Evolutionary conservation across 257 asterid genomes (phyloP).

Genomic region (Paulownia fortunei): DNA sequence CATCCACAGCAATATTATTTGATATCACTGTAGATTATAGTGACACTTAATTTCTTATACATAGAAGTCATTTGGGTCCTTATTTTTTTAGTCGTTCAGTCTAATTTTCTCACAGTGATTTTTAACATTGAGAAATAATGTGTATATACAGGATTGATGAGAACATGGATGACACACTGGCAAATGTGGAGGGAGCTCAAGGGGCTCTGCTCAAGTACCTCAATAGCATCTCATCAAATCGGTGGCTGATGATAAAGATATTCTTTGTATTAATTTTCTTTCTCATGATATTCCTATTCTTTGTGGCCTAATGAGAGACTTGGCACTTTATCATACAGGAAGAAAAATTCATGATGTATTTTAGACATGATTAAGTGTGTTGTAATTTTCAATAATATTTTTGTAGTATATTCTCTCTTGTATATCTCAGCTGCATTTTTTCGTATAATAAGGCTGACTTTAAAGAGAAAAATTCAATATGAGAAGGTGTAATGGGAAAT

Average conservation of each 20-base stretch:
- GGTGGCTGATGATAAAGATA: conserved; percentile 98
- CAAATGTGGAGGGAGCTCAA: conserved; percentile 93
- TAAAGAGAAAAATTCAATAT: background rate
- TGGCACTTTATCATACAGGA: conserved; percentile 10
- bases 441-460: conserved; percentile 18
- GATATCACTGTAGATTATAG: background rate
- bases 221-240: conserved; percentile 92
- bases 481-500: conserved; percentile 5
- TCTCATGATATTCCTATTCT: conserved; percentile 92
- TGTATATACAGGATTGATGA: conserved; percentile 84
- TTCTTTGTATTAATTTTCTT: conserved; percentile 86
- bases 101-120: background rate
- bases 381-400: conserved; percentile 12
- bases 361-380: conserved; percentile 15
- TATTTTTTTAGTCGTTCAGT: background rate
- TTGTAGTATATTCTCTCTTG: conserved; percentile 30
- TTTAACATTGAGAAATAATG: conserved; percentile 8
- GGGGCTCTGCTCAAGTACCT: conserved; percentile 89
- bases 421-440: conserved; percentile 19
- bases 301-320: conserved; percentile 65
- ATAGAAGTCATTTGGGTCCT: background rate
- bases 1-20: background rate
- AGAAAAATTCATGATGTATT: conserved; percentile 26
- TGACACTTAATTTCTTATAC: background rate
- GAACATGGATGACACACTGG: conserved; percentile 85